Base-by-base conservation (phyloP, 495 filamentous ascomycete genomes). In the Aspergillus nidulans region DNA sequence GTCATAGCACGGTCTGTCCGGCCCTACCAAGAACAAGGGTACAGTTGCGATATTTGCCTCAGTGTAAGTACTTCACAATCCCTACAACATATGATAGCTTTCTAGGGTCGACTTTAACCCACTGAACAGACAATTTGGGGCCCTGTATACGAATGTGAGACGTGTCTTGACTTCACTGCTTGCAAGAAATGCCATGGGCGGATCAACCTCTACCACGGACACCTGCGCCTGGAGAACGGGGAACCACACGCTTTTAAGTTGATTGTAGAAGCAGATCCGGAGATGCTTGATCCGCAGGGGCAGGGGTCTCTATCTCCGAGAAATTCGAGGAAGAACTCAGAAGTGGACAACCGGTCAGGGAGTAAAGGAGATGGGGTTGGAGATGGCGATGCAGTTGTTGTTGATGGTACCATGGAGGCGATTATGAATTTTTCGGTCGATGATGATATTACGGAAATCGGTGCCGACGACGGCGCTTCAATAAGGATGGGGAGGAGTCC, bases 131-230 rank as follows among this genome's bases (percentile, higher is more conserved):
- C 28, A 12, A 36, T 36, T 28, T 49, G 28, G 45, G 45, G 45
- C 8, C 45, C 45, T 19, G 45, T 49, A n/a, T 23, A 13, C 6
- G 9, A 16, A 21, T 49, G 45, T 18, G 1, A 12, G 15, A 34
- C 19, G 0, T 49, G 45, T 15, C 6, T 6, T 1, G 26, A 13
- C 9, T 21, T 49, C 28, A 18, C 13, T 16, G 16, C 15, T 0
- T 49, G 45, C 28, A 49, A 49, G 16, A 49, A 49, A 21, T 49
- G 45, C 45, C 23, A 21, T 12, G 28, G 45, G 45, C 26, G 5
- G 4, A 49, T 49, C 19, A 16, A 34, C 1, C 7, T 36, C 6
- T 49, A 49, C 28, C 45, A 49, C 23, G 18, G 24, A 23, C 26
- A 49, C n/a, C 28, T 49, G 15, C 21, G 36, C 9, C 28, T 36